A percentile compares a stretch with the other conserved stretches of the same genome.
phyloP scores from a whole-genome alignment of 2,329 filamentous ascomycete species.

The Blastomyces parvus region DNA sequence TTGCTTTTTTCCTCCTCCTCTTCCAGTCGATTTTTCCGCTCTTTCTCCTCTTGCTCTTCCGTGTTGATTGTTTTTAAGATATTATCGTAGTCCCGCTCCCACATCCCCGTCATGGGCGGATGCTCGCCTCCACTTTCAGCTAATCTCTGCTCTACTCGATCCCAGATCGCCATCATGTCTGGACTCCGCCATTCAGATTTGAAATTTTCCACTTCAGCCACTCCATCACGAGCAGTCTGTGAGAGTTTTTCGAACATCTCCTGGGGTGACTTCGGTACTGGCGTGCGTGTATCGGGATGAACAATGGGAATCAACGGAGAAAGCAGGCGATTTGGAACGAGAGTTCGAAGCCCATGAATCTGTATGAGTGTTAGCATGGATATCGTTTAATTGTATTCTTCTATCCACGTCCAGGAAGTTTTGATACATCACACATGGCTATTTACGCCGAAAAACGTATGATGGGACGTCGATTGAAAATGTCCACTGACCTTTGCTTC shows the following conservation, averaged over 20 bases:
- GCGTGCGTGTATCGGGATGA: constrained; percentile 21
- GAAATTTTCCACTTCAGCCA: constrained; percentile 31
- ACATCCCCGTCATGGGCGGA: constrained; percentile 30
- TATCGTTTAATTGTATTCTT: constrained; percentile 11
- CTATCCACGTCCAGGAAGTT: neutral
- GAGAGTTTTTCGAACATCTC: constrained; percentile 28
- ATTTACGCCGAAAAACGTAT: neutral
- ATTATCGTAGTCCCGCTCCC: constrained; percentile 34
- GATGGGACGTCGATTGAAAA: neutral
- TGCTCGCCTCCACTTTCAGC: constrained; percentile 30
- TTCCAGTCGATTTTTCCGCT: constrained; percentile 20
- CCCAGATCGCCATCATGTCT: constrained; percentile 33
- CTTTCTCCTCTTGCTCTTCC: constrained; percentile 22
- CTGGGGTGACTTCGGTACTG: constrained; percentile 27
- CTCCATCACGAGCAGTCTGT: constrained; percentile 27
- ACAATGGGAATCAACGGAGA: constrained; percentile 33
- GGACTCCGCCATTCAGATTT: constrained; percentile 33
- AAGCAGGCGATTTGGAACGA: constrained; percentile 34
- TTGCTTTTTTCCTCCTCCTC: constrained; percentile 25
- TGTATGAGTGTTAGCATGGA: constrained; percentile 14
- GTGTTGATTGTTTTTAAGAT: constrained; percentile 26
- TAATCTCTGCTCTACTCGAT: constrained; percentile 28
- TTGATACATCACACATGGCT: neutral
- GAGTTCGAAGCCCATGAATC: constrained; percentile 36
- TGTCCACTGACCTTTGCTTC: constrained; percentile 21